phyloP scores from a whole-genome alignment of 2,329 filamentous ascomycete species.

The Fusarium transvaalense region DNA sequence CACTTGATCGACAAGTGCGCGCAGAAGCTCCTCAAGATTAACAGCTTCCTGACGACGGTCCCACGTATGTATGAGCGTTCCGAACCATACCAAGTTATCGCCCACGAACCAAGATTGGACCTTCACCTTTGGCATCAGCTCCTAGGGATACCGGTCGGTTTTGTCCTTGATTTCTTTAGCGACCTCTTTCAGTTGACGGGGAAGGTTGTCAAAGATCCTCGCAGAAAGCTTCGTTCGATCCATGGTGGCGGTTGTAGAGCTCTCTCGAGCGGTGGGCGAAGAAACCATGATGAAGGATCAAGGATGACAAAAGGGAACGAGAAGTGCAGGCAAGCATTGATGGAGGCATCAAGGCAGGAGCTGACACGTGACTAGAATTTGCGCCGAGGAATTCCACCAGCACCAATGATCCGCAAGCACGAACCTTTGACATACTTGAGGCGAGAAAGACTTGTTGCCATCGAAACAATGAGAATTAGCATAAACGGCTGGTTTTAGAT shows the following conservation, averaged over 20 bases:
- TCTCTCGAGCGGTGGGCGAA: not conserved
- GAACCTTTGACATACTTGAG: no score
- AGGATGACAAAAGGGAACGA: no score
- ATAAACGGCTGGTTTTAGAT: no score
- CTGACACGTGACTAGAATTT: no score
- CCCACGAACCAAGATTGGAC: not conserved
- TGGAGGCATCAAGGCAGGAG: no score
- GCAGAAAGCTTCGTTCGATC: rapidly evolving
- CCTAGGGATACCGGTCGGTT: not conserved
- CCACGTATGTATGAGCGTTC: not conserved
- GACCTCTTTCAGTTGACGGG: rapidly evolving
- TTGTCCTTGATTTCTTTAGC: not conserved
- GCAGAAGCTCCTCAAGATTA: not conserved
- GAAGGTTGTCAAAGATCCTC: not conserved
- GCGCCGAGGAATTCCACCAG: no score
- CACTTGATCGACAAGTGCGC: not conserved
- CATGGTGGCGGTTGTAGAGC: rapidly evolving
- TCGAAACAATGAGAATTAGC: no score
- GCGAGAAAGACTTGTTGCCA: no score
- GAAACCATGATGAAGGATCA: no score
- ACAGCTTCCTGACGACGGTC: rapidly evolving
- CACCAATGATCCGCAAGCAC: no score
- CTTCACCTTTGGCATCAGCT: not conserved
- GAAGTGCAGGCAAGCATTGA: no score
- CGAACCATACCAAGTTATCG: not conserved